These are phyloP conservation scores for Mucor circinelloides DNA, from an alignment of 371 early-diverging fungal species.

Conservation along the genomic window DNA sequence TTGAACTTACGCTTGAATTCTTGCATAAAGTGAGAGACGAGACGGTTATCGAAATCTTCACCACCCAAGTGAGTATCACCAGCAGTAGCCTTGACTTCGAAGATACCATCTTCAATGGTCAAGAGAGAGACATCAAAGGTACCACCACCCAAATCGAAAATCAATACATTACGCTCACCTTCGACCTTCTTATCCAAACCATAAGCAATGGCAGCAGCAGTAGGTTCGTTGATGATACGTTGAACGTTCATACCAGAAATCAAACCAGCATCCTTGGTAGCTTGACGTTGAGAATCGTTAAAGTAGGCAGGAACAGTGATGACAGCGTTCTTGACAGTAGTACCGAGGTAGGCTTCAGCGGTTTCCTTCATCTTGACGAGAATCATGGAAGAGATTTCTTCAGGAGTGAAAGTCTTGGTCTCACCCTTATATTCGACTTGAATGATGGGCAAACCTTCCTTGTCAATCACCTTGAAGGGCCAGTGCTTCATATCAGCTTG, in stretches of 20 bases:
- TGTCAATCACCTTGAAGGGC: constrained; percentile 82
- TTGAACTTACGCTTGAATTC: constrained; percentile 86
- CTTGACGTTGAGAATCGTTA: too few relatives aligned
- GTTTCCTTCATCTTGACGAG: constrained; percentile 91
- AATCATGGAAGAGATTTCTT: constrained; percentile 93
- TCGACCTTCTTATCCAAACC: constrained; percentile 80
- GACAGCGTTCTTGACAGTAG: constrained; percentile 85
- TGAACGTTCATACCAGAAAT: constrained; percentile 83
- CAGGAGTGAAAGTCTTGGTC: constrained; percentile 85
- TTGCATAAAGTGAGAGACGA: constrained; percentile 82
- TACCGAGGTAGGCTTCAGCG: constrained; percentile 86
- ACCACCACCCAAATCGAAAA: constrained; percentile 96
- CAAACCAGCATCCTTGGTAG: constrained; percentile 81
- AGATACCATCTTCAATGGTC: constrained; percentile 88
- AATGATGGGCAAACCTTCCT: constrained; percentile 76
- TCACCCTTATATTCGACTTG: constrained; percentile 82
- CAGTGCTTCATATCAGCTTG: constrained; percentile 92
- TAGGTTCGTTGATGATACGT: constrained; percentile 95
- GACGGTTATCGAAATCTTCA: constrained; percentile 93
- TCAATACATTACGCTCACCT: constrained; percentile 85
- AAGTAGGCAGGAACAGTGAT: constrained; percentile 95
- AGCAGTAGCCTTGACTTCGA: constrained; percentile 95
- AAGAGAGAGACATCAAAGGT: constrained; percentile 95
- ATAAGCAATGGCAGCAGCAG: constrained; percentile 96
- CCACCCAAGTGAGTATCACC: constrained; percentile 97